phyloP scores from a whole-genome alignment of 352 stramenopile species.

The Phytopythium helicoides region DNA sequence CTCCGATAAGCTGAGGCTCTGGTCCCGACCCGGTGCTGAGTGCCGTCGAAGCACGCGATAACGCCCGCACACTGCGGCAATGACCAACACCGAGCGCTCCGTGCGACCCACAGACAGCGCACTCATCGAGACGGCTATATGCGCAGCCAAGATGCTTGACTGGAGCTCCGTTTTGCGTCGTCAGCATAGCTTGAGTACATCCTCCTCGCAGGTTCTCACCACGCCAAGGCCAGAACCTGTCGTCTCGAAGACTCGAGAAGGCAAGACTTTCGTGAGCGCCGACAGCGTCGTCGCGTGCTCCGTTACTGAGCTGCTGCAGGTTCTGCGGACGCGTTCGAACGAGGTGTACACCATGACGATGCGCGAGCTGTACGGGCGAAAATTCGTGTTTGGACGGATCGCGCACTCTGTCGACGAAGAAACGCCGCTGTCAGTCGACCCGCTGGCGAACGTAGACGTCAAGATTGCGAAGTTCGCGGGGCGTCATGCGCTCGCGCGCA shows the following conservation, averaged over 20 bases:
- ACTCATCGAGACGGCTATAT: constrained; percentile 29
- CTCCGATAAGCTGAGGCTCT: no score
- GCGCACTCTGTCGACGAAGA: constrained; percentile 28
- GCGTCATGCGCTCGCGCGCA: constrained; percentile 35
- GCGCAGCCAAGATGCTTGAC: constrained; percentile 27
- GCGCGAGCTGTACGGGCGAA: constrained; percentile 35
- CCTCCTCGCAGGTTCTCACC: constrained; percentile 23
- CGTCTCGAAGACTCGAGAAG: no score
- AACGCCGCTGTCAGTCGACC: constrained; percentile 3
- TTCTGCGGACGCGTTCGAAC: constrained; percentile 28
- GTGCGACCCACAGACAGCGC: constrained; percentile 42
- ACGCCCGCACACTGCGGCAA: no score
- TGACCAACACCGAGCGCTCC: no score
- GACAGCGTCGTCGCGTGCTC: constrained; percentile 35
- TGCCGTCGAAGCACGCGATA: no score
- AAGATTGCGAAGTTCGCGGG: constrained; percentile 49
- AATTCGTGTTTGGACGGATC: constrained; percentile 51
- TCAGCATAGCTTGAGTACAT: background rate
- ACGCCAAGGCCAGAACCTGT: constrained; percentile 12
- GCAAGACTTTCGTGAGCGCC: constrained; percentile 29
- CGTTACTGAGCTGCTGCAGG: constrained; percentile 29
- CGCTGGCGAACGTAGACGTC: constrained; percentile 21
- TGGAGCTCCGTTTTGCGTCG: constrained; percentile 15
- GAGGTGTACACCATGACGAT: constrained; percentile 34
- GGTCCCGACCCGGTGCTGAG: no score